A percentile compares a stretch with the other conserved stretches of the same genome.
phyloP scores from a whole-genome alignment of 805 yeast species.

The Lachancea cidri region DNA sequence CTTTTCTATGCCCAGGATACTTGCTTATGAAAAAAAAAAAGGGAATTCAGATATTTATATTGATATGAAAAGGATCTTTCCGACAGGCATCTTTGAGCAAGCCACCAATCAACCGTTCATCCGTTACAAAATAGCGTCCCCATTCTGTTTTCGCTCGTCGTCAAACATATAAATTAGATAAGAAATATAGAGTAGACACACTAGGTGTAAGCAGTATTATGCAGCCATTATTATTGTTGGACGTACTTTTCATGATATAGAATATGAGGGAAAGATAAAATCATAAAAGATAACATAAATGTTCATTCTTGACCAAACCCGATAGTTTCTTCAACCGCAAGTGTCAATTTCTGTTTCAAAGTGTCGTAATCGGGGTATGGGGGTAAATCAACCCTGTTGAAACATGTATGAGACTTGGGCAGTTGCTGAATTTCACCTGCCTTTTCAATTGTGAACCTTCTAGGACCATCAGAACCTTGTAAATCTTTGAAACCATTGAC shows the following conservation, averaged over 20 bases:
- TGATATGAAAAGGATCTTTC: too few relatives aligned
- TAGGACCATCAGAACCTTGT: slow-evolving; percentile 99
- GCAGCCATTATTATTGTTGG: not conserved
- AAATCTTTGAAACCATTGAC: slow-evolving; percentile 98
- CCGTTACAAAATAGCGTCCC: too few relatives aligned
- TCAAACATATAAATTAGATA: not conserved
- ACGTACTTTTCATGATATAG: not conserved
- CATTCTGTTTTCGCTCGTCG: not conserved
- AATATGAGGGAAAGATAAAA: slow-evolving; percentile 1
- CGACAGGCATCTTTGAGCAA: too few relatives aligned
- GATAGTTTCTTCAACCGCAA: slow-evolving; percentile 98
- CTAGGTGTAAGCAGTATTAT: not conserved
- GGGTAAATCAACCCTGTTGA: slow-evolving; percentile 97
- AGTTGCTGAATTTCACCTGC: slow-evolving; percentile 91
- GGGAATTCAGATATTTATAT: too few relatives aligned
- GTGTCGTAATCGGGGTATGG: slow-evolving; percentile 82
- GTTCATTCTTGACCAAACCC: slow-evolving; percentile 94
- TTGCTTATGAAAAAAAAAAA: too few relatives aligned
- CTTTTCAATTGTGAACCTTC: slow-evolving; percentile 96
- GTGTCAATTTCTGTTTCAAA: slow-evolving; percentile 80
- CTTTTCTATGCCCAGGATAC: too few relatives aligned
- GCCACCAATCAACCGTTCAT: too few relatives aligned
- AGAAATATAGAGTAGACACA: not conserved
- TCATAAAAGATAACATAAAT: not conserved
- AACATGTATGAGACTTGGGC: slow-evolving; percentile 98